Evolutionary conservation across 2,329 filamentous ascomycete species (phyloP).

Genomic region (Didymella arachidicola): DNA sequence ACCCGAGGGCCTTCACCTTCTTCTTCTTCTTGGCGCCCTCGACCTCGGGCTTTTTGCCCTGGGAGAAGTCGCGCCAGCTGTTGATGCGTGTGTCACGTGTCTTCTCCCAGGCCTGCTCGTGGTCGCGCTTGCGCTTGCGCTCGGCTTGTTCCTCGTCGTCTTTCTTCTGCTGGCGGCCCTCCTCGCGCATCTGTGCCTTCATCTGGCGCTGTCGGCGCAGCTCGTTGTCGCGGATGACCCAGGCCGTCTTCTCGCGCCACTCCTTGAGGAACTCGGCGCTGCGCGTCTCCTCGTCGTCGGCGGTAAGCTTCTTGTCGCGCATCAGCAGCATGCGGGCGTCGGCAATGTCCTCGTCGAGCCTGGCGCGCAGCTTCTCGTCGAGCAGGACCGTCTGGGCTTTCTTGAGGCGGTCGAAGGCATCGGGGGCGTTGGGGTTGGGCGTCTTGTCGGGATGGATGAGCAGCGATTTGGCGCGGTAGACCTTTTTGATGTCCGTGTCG

Average conservation of each 20-base stretch:
- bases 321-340: slow-evolving; percentile 95
- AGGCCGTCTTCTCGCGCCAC: slow-evolving; percentile 89
- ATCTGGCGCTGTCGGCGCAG: slow-evolving; percentile 81
- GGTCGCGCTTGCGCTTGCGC: slow-evolving; percentile 72
- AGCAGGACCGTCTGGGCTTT: slow-evolving; percentile 91
- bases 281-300: slow-evolving; percentile 86
- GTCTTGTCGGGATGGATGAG: slow-evolving; percentile 99
- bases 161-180: slow-evolving; percentile 85
- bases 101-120: slow-evolving; percentile 94
- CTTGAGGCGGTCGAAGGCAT: slow-evolving; percentile 95
- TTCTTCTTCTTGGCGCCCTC: slow-evolving; percentile 56
- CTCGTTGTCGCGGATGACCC: slow-evolving; percentile 93
- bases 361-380: slow-evolving; percentile 89
- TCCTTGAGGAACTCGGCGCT: slow-evolving; percentile 81
- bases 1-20: slow-evolving; percentile 63
- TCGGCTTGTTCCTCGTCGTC: slow-evolving; percentile 83
- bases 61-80: slow-evolving; percentile 93
- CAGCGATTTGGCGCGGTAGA: slow-evolving; percentile 97
- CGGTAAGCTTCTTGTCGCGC: slow-evolving; percentile 90
- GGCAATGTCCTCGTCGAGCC: slow-evolving; percentile 92
- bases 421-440: slow-evolving; percentile 85
- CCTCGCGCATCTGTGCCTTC: slow-evolving; percentile 95
- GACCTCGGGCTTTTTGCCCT: slow-evolving; percentile 63
- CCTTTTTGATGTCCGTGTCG: slow-evolving; percentile 93
- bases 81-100: slow-evolving; percentile 89